Base-by-base conservation (phyloP, 225 moss, liverwort and hornwort genomes). In the Sphagnum contortum region DNA sequence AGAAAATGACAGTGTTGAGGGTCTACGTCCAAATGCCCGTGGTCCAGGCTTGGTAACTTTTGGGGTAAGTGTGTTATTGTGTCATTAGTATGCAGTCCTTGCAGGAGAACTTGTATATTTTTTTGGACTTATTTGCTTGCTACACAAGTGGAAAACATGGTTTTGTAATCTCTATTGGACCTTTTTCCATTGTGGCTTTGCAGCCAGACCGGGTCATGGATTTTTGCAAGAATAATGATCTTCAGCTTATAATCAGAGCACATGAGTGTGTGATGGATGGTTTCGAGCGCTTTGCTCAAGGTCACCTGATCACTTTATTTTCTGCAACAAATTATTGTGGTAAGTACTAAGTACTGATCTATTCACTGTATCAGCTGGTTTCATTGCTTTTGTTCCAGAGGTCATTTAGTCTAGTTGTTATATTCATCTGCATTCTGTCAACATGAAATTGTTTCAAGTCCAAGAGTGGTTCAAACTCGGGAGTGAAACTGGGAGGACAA, bases 261-360 rank as follows among this genome's bases (percentile, higher is more conserved):
- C 91, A 92, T 63, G 91, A 92, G 61, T 92, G 91, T 70, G 91
- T 92, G 45, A 92, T 92, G 91, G 91, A 92, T 71, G 91, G 91
- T 9, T 92, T 92, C 68, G 91, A 92, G 73, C 89, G 91, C 12
- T 92, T 92, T 59, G 91, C 91, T 0, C 89, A 92, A 72, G 91
- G 91, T 4, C 91, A 92, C 71, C 50, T 92, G 57, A 92, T 92
- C 47, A 92, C 91, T 5, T 55, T 89, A 8, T 92, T 92, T 70
- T 92, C 91, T 48, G 91, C 91, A 14, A 92, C 91, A 2, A 92
- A 92, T 74, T 92, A 92, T 58, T 92, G 91, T 58, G 91, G 91
- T 89, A 84, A 64, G 80, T 47, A 53, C 11, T 57, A 7, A 29
- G 29, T 29, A 29, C 1, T 29, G 48, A 44, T 65, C 44, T 14